phyloP scores from a whole-genome alignment of 345 rosid species.

The Tarenaya hassleriana region DNA sequence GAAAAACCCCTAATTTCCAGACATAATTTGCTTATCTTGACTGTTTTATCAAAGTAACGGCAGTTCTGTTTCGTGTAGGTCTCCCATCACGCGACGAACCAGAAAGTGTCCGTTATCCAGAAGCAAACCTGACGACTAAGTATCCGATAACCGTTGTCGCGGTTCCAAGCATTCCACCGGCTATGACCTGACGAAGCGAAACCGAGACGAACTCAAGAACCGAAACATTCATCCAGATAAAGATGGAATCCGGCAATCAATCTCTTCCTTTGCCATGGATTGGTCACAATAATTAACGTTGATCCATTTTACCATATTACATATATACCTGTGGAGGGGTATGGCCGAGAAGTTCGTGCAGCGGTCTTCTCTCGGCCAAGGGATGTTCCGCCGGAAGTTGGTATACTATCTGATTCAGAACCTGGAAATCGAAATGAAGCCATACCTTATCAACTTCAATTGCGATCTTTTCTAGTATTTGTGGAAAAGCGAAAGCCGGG shows the following conservation, averaged over 20 bases:
- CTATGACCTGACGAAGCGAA: slow-evolving; percentile 42
- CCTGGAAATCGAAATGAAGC: slow-evolving; percentile 31
- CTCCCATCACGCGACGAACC: slow-evolving; percentile 8
- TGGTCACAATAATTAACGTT: too few species aligned
- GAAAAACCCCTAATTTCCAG: too few species aligned
- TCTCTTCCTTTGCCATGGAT: neutral
- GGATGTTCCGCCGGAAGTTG: slow-evolving; percentile 94
- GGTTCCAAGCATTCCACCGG: slow-evolving; percentile 56
- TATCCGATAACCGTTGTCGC: slow-evolving; percentile 49
- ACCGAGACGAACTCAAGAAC: neutral
- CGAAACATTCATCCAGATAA: slow-evolving; percentile 9
- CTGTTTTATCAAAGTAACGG: too few species aligned
- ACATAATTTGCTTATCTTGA: too few species aligned
- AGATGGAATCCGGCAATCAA: neutral
- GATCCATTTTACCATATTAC: neutral
- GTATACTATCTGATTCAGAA: slow-evolving; percentile 88
- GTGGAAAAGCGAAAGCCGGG: neutral
- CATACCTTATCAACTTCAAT: too few species aligned
- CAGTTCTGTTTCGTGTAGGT: neutral
- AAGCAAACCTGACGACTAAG: slow-evolving; percentile 35
- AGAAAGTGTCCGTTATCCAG: slow-evolving; percentile 18
- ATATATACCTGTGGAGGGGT: slow-evolving; percentile 73
- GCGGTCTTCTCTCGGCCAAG: slow-evolving; percentile 73
- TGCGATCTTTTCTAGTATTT: too few species aligned
- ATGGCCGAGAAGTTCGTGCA: slow-evolving; percentile 85